These are phyloP conservation scores for Cytospora paraplurivora DNA, from an alignment of 2,329 filamentous ascomycete species.

Conservation along the genomic window DNA sequence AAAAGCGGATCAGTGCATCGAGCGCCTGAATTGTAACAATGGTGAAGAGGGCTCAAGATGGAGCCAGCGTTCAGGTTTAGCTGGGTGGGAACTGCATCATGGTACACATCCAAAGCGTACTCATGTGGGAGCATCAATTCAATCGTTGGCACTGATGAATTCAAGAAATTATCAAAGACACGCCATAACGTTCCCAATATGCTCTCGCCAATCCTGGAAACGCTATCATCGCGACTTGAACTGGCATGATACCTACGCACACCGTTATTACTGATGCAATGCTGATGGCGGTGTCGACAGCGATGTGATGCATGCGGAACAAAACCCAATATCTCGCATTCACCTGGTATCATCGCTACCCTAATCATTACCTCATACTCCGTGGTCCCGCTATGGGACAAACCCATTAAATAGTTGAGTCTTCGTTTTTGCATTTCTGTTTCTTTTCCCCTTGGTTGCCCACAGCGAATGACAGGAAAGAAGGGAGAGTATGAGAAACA, in stretches of 20 bases:
- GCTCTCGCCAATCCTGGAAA: background rate
- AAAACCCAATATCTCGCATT: background rate
- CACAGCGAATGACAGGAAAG: background rate
- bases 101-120: conserved; percentile 18
- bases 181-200: background rate
- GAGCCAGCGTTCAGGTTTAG: background rate
- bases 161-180: conserved; percentile 5
- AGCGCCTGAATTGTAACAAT: conserved; percentile 13
- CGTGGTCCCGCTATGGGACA: background rate
- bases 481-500: background rate
- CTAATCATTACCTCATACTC: conserved; percentile 2
- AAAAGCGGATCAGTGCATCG: background rate
- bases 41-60: background rate
- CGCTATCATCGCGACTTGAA: background rate
- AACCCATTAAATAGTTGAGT: background rate
- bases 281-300: background rate
- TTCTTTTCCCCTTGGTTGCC: background rate
- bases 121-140: conserved; percentile 9
- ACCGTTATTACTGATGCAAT: background rate
- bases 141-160: conserved; percentile 14
- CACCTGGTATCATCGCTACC: conserved; percentile 5
- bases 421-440: too few species aligned
- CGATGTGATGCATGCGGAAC: background rate
- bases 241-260: background rate
- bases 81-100: conserved; percentile 1